Conservation (phyloP, 495 filamentous ascomycete genomes). For the Annulohypoxylon nitens region DNA sequence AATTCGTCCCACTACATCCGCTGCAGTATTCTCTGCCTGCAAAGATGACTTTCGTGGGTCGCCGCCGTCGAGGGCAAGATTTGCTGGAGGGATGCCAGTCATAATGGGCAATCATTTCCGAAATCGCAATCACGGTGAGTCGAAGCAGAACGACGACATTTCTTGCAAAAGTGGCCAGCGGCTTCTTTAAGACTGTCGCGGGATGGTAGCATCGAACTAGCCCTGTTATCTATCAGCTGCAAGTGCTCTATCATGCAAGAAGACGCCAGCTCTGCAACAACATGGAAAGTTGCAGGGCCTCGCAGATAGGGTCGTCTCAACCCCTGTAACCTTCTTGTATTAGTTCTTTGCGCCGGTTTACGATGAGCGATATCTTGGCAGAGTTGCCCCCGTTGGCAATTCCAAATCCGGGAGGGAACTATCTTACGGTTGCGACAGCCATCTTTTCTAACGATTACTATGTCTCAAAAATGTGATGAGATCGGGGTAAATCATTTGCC, state of each 20-base stretch:
- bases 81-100: conserved; percentile 33
- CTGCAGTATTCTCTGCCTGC: conserved; percentile 7
- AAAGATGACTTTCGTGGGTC: conserved; percentile 27
- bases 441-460: conserved; percentile 16
- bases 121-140: background rate
- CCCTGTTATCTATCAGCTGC: conserved; percentile 20
- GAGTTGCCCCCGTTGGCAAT: conserved; percentile 26
- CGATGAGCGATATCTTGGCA: conserved; percentile 6
- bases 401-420: conserved; percentile 31
- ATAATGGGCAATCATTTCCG: conserved; percentile 9
- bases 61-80: conserved; percentile 36
- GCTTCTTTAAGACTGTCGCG: conserved; percentile 9
- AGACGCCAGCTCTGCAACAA: background rate
- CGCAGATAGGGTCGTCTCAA: conserved; percentile 22
- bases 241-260: conserved; percentile 14
- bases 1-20: conserved; percentile 9
- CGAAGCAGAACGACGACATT: background rate
- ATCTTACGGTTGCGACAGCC: background rate
- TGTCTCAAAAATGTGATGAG: conserved; percentile 4
- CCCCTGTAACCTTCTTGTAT: conserved; percentile 37
- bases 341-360: conserved; percentile 21
- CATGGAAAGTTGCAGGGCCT: conserved; percentile 12
- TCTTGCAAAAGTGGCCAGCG: background rate
- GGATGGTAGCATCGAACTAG: conserved; percentile 2
- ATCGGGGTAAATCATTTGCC: background rate